Base-by-base conservation (phyloP, 495 filamentous ascomycete genomes). In the Trichoderma gamsii region DNA sequence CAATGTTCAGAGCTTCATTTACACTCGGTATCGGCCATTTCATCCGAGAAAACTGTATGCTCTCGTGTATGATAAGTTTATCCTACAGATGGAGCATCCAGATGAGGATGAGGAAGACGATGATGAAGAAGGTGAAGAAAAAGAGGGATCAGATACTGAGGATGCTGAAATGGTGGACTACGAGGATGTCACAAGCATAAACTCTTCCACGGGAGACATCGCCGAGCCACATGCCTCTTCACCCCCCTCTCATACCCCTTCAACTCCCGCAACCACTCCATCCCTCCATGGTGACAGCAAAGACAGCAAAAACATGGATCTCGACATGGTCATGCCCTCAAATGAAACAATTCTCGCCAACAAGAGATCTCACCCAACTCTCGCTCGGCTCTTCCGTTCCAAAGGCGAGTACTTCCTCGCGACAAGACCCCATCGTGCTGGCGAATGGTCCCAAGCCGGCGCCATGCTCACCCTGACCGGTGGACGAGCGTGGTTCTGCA, bases 371-470 rank as follows among this genome's bases (percentile, higher is more conserved):
- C 71, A 79, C 69, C 77, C 81, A 9, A 73, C 78, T 3, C 80
- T 84, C 66, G 71, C 68, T 0, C 72, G 71, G 15, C 71, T 77
- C 41, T 67, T 77, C 25, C 72, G 75, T 43, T 77, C 75, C 4
- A 77, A 77, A 23, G 75, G 75, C 3, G 74, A 73, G 16, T 46
- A 74, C 16, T 75, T 71, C 69, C 61, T 77, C 1, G 73, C 75
- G 6, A 75, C 73, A 0, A 77, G 82, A 2, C 78, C 80, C 0
- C 71, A 75, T 65, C 79, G 80, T 21, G 79, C 79, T 23, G 84
- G 84, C 64, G 84, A 86, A 73, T 87, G 84, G 85, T 84, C 81
- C n/a, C 84, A 86, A 71, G 84, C 85, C 1, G 84, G 85, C 4
- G 83, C 80, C 6, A 87, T 87, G 81, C 71, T 87, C 65, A 87